Evolutionary conservation across 2,329 filamentous ascomycete species (phyloP), one percentile per base, ranked within the genome.

Genomic region (Pyricularia pennisetigena): DNA sequence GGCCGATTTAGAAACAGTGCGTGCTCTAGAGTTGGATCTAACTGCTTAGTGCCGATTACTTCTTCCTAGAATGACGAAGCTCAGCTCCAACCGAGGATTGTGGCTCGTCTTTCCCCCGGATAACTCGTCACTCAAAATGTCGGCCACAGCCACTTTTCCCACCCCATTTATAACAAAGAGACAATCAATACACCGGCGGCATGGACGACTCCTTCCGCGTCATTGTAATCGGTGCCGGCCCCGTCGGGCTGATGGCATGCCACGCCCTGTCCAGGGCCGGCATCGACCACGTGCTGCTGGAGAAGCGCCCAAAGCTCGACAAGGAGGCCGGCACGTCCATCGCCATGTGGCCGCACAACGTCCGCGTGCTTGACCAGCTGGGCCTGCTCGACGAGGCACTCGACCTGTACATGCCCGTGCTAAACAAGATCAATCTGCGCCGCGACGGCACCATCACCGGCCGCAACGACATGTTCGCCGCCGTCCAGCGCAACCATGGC

Each of bases 231-330:
- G 65, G 65, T 4, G 65, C 29, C n/a, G 65, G 65, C 5, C 23
- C 29, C 9, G 41, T 49, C 16, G 41, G 41, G 14, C 41, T 49
- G 41, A 49, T 49, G 41, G 41, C 41, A n/a, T 49, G 41, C 41
- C 41, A 49, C 41, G 41, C 41, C 16, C 41, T 49, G 16, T 49
- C 41, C 41, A 20, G 41, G 16, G 41, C 41, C 16, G 41, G 41
- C 30, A 80, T 86, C 67, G 79, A 85, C 69, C 85, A 81, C 71
- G 69, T 83, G 1, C 69, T 86, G 0, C 76, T 86, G 0, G 84
- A 87, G 69, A 74, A 75, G 0, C 74, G 80, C 63, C 32, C 69
- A 0, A 72, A 77, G 0, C 79, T 85, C 28, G 79, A 79, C 0
- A 82, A 83, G 0, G 74, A 79, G 26, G 74, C 81, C 0, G 84